phyloP scores from a whole-genome alignment of 306 rosid genomes.

The Vigna angularis region DNA sequence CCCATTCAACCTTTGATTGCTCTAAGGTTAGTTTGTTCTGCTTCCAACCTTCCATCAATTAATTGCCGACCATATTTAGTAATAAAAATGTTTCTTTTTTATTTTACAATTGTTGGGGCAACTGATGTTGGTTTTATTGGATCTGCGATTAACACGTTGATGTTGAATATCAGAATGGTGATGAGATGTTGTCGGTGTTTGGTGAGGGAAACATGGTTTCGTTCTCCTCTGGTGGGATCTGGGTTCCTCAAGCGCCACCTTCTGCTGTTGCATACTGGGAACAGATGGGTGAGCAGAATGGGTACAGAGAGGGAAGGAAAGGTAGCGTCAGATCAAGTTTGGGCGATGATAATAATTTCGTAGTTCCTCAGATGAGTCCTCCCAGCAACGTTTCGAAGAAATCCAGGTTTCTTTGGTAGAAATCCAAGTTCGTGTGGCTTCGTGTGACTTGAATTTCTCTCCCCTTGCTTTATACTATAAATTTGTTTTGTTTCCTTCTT shows the following conservation, averaged over 20 bases:
- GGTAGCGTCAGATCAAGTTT: constrained; percentile 48
- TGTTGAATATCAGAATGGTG: constrained; percentile 58
- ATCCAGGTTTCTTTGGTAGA: constrained; percentile 60
- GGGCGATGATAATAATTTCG: constrained; percentile 71
- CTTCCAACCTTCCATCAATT: not conserved
- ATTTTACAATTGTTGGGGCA: no score
- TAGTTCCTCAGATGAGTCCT: constrained; percentile 79
- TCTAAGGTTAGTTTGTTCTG: constrained; percentile 58
- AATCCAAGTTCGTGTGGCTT: not conserved
- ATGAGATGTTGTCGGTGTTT: constrained; percentile 42
- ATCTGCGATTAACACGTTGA: constrained; percentile 33
- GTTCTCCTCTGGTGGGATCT: constrained; percentile 58
- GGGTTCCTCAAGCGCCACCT: constrained; percentile 80
- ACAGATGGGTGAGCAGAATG: constrained; percentile 43
- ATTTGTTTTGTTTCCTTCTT: not conserved
- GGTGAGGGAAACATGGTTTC: constrained; percentile 48
- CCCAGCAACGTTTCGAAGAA: constrained; percentile 60
- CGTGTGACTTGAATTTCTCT: not conserved
- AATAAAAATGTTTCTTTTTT: no score
- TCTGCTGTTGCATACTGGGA: constrained; percentile 30
- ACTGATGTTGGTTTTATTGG: not conserved
- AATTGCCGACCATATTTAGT: not conserved
- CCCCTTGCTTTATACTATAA: not conserved
- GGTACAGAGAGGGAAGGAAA: constrained; percentile 51
- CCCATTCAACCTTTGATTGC: constrained; percentile 55